These are phyloP conservation scores for Madurella mycetomatis DNA, from an alignment of 2,329 filamentous ascomycete genomes.

Conservation along the genomic window DNA sequence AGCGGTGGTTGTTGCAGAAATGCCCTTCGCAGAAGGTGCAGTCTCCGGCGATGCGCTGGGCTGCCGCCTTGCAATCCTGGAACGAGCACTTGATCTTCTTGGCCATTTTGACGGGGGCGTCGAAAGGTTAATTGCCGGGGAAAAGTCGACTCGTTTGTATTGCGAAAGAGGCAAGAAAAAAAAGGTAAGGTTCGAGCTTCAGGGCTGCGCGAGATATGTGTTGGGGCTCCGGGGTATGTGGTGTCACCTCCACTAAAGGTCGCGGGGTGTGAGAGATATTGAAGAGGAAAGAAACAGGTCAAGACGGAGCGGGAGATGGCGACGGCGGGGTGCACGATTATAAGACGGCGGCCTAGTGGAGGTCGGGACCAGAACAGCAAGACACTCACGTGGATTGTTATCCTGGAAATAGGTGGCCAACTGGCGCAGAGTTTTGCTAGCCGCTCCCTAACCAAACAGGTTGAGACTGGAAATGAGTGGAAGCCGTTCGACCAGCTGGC, in stretches of 20 bases:
- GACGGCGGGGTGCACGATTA: slow-evolving; percentile 12
- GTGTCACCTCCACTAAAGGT: not conserved
- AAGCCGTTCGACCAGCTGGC: slow-evolving; percentile 23
- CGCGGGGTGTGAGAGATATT: not conserved
- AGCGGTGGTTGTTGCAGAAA: slow-evolving; percentile 90
- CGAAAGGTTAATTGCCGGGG: not conserved
- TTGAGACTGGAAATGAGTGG: slow-evolving; percentile 24
- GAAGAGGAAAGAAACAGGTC: not conserved
- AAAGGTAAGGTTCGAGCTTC: too few relatives aligned
- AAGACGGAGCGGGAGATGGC: not conserved
- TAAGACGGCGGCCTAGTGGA: slow-evolving; percentile 19
- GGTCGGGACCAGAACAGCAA: slow-evolving; percentile 16
- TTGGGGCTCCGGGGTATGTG: not conserved
- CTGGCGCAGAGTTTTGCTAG: slow-evolving; percentile 1
- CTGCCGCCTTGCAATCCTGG: slow-evolving; percentile 82
- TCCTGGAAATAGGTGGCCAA: slow-evolving; percentile 20
- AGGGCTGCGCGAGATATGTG: not conserved
- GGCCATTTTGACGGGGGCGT: slow-evolving; percentile 45
- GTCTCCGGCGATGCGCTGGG: slow-evolving; percentile 92
- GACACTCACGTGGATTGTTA: slow-evolving; percentile 24
- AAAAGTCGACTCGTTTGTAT: not conserved
- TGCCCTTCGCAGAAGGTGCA: slow-evolving; percentile 92
- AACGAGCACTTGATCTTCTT: slow-evolving; percentile 82
- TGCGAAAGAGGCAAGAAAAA: too few relatives aligned
- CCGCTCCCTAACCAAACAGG: slow-evolving; percentile 2